phyloP scores from a whole-genome alignment of 2,329 filamentous ascomycete species.

The Thielaviopsis populi region DNA sequence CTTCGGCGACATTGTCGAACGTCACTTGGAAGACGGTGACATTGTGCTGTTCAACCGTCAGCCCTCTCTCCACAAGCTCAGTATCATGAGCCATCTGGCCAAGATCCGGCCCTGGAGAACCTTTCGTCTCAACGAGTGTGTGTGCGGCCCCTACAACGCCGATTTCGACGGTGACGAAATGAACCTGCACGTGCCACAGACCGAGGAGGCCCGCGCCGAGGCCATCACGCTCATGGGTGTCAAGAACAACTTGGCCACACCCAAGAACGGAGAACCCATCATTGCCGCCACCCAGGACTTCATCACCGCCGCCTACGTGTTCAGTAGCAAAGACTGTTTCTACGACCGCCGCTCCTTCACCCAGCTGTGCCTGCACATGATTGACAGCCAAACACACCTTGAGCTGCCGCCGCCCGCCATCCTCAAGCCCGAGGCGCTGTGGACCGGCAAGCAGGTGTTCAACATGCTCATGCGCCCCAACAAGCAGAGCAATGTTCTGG shows the following conservation, averaged over 20 bases:
- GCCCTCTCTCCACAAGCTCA: conserved; percentile 93
- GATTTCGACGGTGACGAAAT: conserved; percentile 99
- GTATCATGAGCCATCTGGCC: conserved; percentile 90
- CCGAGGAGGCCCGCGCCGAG: conserved; percentile 88
- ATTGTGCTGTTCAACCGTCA: conserved; percentile 97
- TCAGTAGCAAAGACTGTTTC: conserved; percentile 87
- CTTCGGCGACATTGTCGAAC: conserved; percentile 79
- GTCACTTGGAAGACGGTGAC: conserved; percentile 88
- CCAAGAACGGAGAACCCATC: conserved; percentile 94
- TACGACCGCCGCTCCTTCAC: conserved; percentile 79
- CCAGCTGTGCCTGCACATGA: conserved; percentile 87
- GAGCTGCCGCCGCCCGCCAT: conserved; percentile 80
- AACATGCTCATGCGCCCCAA: conserved; percentile 84
- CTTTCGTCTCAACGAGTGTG: conserved; percentile 94
- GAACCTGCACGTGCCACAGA: conserved; percentile 96
- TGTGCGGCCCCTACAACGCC: conserved; percentile 94
- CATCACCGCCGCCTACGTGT: conserved; percentile 82
- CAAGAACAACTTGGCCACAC: conserved; percentile 87
- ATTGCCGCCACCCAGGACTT: conserved; percentile 99
- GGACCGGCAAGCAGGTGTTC: conserved; percentile 97
- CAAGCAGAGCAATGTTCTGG: conserved; percentile 60
- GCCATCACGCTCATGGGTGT: conserved; percentile 96
- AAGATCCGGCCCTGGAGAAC: conserved; percentile 92
- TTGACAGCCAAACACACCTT: conserved; percentile 60
- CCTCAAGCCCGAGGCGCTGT: conserved; percentile 69